Evolutionary conservation across 73 alveolate genomes (phyloP).

Genomic region (Tetrahymena borealis): DNA sequence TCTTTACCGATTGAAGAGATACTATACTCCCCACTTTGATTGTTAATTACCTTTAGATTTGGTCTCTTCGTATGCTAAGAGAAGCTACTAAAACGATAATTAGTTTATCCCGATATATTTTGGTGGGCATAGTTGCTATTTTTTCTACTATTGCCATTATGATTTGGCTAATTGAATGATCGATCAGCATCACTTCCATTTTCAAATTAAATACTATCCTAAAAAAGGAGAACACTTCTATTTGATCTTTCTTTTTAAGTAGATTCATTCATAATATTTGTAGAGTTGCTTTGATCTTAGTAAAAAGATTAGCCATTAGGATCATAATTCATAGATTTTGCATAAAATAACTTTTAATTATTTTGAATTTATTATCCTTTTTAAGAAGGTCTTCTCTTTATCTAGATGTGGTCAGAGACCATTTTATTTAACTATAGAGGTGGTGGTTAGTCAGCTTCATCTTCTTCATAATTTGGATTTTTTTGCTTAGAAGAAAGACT

Average conservation of each 20-base stretch:
- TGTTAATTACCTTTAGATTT: not conserved
- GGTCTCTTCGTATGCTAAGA: not conserved
- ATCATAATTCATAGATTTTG: not conserved
- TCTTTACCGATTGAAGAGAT: not conserved
- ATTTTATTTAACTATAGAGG: not conserved
- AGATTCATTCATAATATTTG: not conserved
- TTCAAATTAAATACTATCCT: not conserved
- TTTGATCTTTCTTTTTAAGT: not conserved
- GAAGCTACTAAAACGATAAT: not conserved
- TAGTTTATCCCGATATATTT: not conserved
- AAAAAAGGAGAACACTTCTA: not conserved
- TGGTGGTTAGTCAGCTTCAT: not conserved
- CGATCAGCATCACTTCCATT: not conserved
- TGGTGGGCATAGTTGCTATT: not conserved
- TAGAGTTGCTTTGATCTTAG: not conserved
- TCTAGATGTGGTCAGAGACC: not conserved
- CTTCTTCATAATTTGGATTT: not conserved
- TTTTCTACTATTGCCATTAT: not conserved
- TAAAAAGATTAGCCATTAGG: not conserved
- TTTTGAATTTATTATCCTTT: not conserved
- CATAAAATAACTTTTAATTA: not conserved
- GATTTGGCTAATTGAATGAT: not conserved
- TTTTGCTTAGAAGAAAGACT: not conserved
- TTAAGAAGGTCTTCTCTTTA: not conserved
- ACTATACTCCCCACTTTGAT: not conserved